Conservation (phyloP, 1,284 basidiomycete genomes). For the Pisolithus thermaeus region DNA sequence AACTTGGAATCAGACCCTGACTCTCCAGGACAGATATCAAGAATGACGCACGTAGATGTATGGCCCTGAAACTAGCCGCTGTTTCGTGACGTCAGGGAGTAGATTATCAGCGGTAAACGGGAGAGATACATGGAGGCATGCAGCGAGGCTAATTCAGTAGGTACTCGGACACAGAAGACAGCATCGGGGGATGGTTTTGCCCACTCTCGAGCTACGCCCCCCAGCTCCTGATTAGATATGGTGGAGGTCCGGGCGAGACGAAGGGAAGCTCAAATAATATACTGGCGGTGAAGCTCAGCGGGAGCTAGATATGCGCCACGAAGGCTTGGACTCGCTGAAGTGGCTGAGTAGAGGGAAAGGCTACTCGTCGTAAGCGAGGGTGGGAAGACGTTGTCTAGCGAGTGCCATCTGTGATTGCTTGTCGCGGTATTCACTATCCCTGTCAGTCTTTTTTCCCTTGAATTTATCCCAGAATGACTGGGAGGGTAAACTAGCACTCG, state of each 20-base stretch:
- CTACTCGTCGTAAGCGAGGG: slow-evolving; percentile 67
- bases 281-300: slow-evolving; percentile 53
- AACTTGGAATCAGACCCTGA: slow-evolving; percentile 12
- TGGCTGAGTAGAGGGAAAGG: slow-evolving; percentile 6
- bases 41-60: slow-evolving; percentile 64
- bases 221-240: slow-evolving; percentile 53
- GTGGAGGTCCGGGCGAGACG: not conserved
- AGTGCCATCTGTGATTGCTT: slow-evolving; percentile 54
- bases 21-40: slow-evolving; percentile 9
- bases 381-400: slow-evolving; percentile 65
- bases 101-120: slow-evolving; percentile 1
- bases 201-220: slow-evolving; percentile 73
- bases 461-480: slow-evolving; percentile 66
- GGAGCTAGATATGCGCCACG: slow-evolving; percentile 41
- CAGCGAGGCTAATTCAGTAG: slow-evolving; percentile 76
- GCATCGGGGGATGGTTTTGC: slow-evolving; percentile 74
- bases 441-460: slow-evolving; percentile 50
- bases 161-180: slow-evolving; percentile 64
- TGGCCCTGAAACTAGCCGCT: slow-evolving; percentile 71
- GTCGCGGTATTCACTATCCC: slow-evolving; percentile 51
- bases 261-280: not conserved
- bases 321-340: slow-evolving; percentile 1
- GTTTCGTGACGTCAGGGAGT: slow-evolving; percentile 12
- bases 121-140: slow-evolving; percentile 60
- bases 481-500: slow-evolving; percentile 55